These are phyloP conservation scores for Pistacia atlantica DNA, from an alignment of 345 rosid species.

Conservation along the genomic window DNA sequence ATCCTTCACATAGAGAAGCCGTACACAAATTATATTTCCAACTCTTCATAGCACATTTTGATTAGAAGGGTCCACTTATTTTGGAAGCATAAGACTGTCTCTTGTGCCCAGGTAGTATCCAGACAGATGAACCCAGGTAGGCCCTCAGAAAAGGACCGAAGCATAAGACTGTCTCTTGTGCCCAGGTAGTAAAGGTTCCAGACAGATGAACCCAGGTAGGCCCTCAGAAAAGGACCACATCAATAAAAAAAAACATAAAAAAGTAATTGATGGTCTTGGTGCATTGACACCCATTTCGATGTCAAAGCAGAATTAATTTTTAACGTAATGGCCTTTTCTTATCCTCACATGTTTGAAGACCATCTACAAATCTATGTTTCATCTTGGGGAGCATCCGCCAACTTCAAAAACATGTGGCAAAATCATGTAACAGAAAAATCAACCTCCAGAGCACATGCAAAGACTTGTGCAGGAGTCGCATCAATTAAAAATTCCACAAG, in stretches of 20 bases:
- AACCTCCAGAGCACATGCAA: neutral
- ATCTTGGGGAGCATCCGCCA: neutral
- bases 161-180: neutral
- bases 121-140: neutral
- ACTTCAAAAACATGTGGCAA: neutral
- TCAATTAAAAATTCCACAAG: neutral
- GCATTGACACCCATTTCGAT: neutral
- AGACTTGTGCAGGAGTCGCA: neutral
- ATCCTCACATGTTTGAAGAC: neutral
- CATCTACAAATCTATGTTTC: constrained; percentile 1
- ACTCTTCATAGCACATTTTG: neutral
- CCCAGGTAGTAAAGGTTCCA: neutral
- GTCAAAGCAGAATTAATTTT: neutral
- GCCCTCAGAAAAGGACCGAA: constrained; percentile 1
- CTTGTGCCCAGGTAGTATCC: neutral
- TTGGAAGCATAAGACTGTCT: neutral
- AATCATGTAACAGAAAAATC: neutral
- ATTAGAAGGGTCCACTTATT: neutral
- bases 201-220: neutral
- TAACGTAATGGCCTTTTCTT: too few species aligned
- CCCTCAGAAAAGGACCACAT: constrained; percentile 5
- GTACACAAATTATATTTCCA: too few species aligned
- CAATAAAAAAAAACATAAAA: neutral
- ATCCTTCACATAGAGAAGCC: too few species aligned
- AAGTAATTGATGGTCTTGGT: neutral